A percentile compares a stretch with the other conserved stretches of the same genome.
These are phyloP conservation scores for Cercospora zeina DNA, from an alignment of 2,329 filamentous ascomycete genomes.

Conservation along the genomic window DNA sequence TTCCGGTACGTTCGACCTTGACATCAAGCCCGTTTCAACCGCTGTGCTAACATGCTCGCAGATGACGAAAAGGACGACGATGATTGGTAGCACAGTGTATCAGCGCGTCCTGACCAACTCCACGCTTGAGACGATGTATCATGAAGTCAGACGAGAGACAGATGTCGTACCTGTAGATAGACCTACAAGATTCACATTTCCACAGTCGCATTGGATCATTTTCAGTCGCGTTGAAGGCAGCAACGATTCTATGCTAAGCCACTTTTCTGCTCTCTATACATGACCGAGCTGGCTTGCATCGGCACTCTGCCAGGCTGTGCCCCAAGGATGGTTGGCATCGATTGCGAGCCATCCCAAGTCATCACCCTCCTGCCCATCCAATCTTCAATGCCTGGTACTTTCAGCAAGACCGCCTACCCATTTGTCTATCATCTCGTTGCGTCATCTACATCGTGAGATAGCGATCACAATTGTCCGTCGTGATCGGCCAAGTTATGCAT, in stretches of 20 bases:
- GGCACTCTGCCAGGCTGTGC: neutral
- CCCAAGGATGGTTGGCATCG: neutral
- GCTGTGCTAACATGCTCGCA: constrained; percentile 40
- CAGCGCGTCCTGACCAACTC: neutral
- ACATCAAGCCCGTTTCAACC: neutral
- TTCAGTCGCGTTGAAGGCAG: neutral
- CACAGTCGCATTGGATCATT: neutral
- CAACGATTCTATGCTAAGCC: neutral
- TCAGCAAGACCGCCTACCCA: neutral
- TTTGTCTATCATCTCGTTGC: constrained; percentile 7
- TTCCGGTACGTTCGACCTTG: constrained; percentile 72
- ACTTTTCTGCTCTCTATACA: neutral
- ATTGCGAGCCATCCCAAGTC: neutral
- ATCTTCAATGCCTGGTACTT: neutral
- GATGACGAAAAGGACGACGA: constrained; percentile 77
- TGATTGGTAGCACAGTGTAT: constrained; percentile 59
- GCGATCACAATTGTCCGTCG: constrained; percentile 18
- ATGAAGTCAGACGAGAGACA: neutral
- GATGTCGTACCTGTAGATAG: neutral
- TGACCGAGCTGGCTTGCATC: neutral
- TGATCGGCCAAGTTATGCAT: constrained; percentile 45
- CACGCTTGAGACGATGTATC: neutral
- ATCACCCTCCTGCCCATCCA: neutral
- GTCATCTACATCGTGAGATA: constrained; percentile 12
- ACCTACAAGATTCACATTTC: neutral